phyloP scores from a whole-genome alignment of 1,284 basidiomycete genomes.

The Leucoagaricus sp. region DNA sequence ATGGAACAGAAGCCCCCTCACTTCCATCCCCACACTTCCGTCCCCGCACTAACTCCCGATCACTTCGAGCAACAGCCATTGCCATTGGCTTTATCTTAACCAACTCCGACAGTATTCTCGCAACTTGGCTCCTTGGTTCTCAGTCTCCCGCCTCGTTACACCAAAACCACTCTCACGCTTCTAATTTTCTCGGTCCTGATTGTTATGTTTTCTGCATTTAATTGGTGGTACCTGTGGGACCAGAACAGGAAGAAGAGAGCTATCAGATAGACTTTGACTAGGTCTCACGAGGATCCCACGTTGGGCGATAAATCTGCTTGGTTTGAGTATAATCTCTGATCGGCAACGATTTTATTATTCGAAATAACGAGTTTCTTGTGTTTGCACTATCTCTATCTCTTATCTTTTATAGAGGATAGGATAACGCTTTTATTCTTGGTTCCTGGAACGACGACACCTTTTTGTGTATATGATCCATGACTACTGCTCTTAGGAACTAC shows the following conservation, averaged over 20 bases:
- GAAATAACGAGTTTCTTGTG: no score
- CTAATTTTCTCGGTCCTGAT: slow-evolving; percentile 38
- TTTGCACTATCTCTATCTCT: no score
- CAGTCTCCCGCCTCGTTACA: slow-evolving; percentile 44
- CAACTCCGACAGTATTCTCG: slow-evolving; percentile 59
- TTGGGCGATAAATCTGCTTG: no score
- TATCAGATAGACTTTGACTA: slow-evolving; percentile 23
- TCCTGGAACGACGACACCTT: no score
- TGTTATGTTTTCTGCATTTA: slow-evolving; percentile 31
- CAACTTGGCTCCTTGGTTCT: slow-evolving; percentile 44
- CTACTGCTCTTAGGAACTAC: no score
- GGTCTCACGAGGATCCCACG: slow-evolving; percentile 30
- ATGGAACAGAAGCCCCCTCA: no score
- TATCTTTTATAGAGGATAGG: no score
- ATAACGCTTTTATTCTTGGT: no score
- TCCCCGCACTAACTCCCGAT: background rate
- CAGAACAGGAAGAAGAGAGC: slow-evolving; percentile 38
- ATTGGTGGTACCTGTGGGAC: slow-evolving; percentile 32
- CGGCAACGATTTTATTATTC: no score
- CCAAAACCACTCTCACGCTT: slow-evolving; percentile 39
- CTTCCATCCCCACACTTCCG: no score
- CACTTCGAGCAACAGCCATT: slow-evolving; percentile 45
- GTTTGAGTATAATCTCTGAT: no score
- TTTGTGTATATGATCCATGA: no score
- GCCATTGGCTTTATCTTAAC: slow-evolving; percentile 55